Evolutionary conservation across 2,329 filamentous ascomycete species (phyloP).

Genomic region (Xylaria sp.): DNA sequence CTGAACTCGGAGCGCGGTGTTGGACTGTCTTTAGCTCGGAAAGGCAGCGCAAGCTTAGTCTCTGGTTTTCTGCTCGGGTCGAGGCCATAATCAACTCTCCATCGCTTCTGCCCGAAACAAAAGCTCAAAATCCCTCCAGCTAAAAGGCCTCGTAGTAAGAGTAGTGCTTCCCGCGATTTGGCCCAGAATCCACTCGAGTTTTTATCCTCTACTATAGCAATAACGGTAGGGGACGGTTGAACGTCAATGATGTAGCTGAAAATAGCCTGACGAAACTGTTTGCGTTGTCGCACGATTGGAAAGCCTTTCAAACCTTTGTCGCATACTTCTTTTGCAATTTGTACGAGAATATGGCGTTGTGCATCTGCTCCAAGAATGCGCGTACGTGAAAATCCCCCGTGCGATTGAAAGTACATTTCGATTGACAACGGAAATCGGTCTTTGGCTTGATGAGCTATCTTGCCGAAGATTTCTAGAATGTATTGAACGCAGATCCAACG

Average conservation of each 20-base stretch:
- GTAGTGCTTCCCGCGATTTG: conserved; percentile 48
- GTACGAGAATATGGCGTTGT: conserved; percentile 44
- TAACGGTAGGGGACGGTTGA: conserved; percentile 43
- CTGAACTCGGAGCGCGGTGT: conserved; percentile 68
- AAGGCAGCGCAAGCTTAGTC: conserved; percentile 66
- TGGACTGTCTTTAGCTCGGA: conserved; percentile 67
- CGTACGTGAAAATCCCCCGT: conserved; percentile 58
- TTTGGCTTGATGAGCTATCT: conserved; percentile 47
- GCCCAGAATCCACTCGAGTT: conserved; percentile 50
- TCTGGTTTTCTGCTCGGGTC: conserved; percentile 53
- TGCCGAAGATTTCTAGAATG: conserved; percentile 57
- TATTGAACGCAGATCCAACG: conserved; percentile 67
- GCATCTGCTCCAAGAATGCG: conserved; percentile 56
- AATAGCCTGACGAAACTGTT: conserved; percentile 47
- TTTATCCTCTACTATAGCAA: conserved; percentile 50
- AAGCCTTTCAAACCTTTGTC: conserved; percentile 54
- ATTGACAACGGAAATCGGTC: conserved; percentile 51
- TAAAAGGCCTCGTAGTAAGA: conserved; percentile 66
- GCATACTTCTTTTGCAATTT: conserved; percentile 55
- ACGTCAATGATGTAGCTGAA: conserved; percentile 57
- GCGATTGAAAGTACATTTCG: conserved; percentile 50
- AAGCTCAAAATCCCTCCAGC: conserved; percentile 65
- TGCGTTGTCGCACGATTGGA: conserved; percentile 52
- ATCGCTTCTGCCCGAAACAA: conserved; percentile 66
- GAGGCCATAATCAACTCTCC: conserved; percentile 72